A percentile compares a stretch with the other conserved stretches of the same genome.
Conservation (phyloP, 352 stramenopile genomes). For the Pythium biforme region DNA sequence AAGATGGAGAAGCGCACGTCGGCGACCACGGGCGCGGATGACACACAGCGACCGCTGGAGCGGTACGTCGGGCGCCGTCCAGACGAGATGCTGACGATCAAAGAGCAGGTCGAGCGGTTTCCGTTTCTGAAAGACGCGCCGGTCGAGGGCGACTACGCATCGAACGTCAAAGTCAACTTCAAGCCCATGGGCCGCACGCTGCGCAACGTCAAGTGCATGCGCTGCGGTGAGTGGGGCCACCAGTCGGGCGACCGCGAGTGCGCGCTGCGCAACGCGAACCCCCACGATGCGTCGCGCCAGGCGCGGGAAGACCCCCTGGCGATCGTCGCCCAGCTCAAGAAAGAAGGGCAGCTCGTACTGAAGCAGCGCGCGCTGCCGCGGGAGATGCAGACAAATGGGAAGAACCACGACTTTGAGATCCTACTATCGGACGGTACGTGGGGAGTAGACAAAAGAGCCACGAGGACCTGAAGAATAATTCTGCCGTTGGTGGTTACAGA, state of each 20-base stretch:
- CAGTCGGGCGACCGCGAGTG: constrained; percentile 85
- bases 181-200: constrained; percentile 81
- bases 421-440: constrained; percentile 53
- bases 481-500: constrained; percentile 5
- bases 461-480: neutral
- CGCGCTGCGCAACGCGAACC: constrained; percentile 66
- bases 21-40: constrained; percentile 3
- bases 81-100: constrained; percentile 75
- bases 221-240: constrained; percentile 83
- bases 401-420: constrained; percentile 54
- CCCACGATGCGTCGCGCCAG: constrained; percentile 71
- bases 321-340: constrained; percentile 50
- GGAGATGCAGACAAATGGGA: constrained; percentile 52
- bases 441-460: neutral
- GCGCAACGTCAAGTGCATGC: constrained; percentile 83
- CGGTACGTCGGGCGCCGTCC: constrained; percentile 65
- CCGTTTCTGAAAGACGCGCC: constrained; percentile 88
- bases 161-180: constrained; percentile 84
- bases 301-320: constrained; percentile 72
- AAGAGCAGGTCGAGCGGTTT: constrained; percentile 86
- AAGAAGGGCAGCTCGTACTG: constrained; percentile 58
- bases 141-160: constrained; percentile 82
- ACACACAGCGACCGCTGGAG: constrained; percentile 56
- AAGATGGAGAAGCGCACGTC: constrained; percentile 48
- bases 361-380: constrained; percentile 53